Base-by-base conservation (phyloP, 2,329 filamentous ascomycete genomes). In the Aspergillus fischeri region DNA sequence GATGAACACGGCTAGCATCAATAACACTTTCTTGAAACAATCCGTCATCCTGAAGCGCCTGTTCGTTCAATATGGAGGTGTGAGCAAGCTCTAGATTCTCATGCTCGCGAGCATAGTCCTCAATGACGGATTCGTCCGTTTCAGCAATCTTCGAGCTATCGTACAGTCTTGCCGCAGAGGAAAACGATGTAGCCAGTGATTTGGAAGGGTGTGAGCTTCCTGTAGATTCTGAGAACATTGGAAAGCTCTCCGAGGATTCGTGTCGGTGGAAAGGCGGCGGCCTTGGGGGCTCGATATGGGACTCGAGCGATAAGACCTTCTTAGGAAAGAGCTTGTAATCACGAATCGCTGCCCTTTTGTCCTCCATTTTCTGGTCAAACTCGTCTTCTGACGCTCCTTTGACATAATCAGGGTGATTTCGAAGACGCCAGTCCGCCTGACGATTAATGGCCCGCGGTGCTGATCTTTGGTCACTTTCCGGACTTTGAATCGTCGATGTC, bases 141-240 rank as follows among this genome's bases (percentile, higher is more conserved):
- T 70, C 68, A 8, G 59, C 63, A 48, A 49, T 66, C 65, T n/a
- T 60, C 63, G 56, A 55, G 28, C 57, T 28, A 42, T 65, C 63
- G 47, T 71, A 66, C 14, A 68, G 55, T 49, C 63, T 68, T 8
- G 65, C 64, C 38, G 63, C 66, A 32, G 74, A 73, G 11, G 71
- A 73, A 44, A 81, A 80, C 0, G 83, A 84, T 28, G 77, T 79
- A 21, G 78, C 79, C 35, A 81, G 73, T 3, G 82, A 86, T 54
- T 78, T 77, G 5, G 76, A 77, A 53, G 73, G 77, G 53, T 81
- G 77, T 5, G 84, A 86, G 58, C 78, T 78, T 59, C 82, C 82
- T 1, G 82, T 81, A 9, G 84, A 84, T n/a, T 82, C 81, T 42
- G 83, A 85, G 60, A 87, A 85, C 80, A 86, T 86, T 24, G 80